Evolutionary conservation across 495 filamentous ascomycete genomes (phyloP), one percentile per base, ranked within the genome.

Genomic region (Penicillium daleae): DNA sequence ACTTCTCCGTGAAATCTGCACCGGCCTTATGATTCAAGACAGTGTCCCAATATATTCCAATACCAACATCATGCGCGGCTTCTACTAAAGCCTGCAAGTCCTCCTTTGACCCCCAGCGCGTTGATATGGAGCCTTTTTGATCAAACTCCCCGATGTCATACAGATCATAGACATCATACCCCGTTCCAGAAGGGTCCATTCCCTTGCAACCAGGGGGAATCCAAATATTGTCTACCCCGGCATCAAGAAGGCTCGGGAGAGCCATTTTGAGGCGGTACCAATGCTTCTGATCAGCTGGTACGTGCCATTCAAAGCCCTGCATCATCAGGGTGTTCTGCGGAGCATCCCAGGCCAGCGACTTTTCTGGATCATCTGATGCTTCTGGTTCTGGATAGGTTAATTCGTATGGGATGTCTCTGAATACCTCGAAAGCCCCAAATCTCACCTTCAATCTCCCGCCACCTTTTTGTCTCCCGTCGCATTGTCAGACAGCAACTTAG

Each of bases 1-100:
- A 87, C 32, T 76, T 78, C 70, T 92, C 87, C 9, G 78, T 82
- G 39, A 72, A 77, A 70, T 92, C 89, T 17, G 86, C 89, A 10
- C 80, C 87, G n/a, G 87, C 86, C 72, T 90, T 91, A 73, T 92
- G 89, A 61, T 92, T 93, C 56, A 92, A 75, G 9, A 93, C 87
- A 19, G 88, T 87, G 72, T 93, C 89, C 83, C 87, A 92, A 68
- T 88, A 87, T 5, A 91, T 67, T 0, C 85, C 86, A 2, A 91
- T 76, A 0, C 79, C 80, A 29, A 78, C 54, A 15, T 84, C 72
- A 54, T 82, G 79, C 0, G 86, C 86, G 15, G 74, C 70, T 21
- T 71, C 65, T n/a, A 76, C 68, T 40, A 93, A 71, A 10, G 72
- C 70, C 13, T 84, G 61, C 27, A 92, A 69, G 33, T 90, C 85